Evolutionary conservation across 2,329 filamentous ascomycete species (phyloP).

Genomic region (Keithomyces neogunnii): DNA sequence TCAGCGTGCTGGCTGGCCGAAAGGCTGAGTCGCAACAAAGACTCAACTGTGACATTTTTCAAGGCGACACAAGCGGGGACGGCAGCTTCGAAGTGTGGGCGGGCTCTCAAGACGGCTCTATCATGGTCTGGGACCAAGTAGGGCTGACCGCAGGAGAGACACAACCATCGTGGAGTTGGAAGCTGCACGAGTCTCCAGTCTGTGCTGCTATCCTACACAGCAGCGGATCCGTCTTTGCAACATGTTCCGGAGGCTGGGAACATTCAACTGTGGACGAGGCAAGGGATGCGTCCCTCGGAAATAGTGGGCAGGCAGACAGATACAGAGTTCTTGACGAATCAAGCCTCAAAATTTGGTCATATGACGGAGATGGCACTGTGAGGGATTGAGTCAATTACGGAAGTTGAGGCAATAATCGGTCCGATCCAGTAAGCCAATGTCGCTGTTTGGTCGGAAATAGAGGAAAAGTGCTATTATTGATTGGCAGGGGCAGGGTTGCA

Average conservation of each 20-base stretch:
- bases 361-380: neutral
- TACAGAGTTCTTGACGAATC: constrained; percentile 6
- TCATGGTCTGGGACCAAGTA: constrained; percentile 52
- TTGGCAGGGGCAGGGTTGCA: neutral
- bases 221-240: constrained; percentile 47
- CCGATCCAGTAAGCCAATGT: too few species aligned
- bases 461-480: neutral
- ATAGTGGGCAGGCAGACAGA: neutral
- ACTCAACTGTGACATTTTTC: constrained; percentile 46
- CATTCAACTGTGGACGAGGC: constrained; percentile 11
- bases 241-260: constrained; percentile 48
- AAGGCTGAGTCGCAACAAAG: constrained; percentile 45
- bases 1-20: constrained; percentile 45
- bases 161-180: constrained; percentile 41
- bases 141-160: constrained; percentile 37
- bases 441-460: too few species aligned
- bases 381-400: neutral
- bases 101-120: constrained; percentile 43
- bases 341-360: constrained; percentile 9
- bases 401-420: too few species aligned
- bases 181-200: constrained; percentile 37
- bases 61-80: constrained; percentile 20
- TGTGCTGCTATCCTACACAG: constrained; percentile 42
- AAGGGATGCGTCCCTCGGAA: neutral
- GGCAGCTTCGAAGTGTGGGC: constrained; percentile 55